Base-by-base conservation (phyloP, 371 early-diverging fungal species). In the Thermomucor indicae-seudaticae region DNA sequence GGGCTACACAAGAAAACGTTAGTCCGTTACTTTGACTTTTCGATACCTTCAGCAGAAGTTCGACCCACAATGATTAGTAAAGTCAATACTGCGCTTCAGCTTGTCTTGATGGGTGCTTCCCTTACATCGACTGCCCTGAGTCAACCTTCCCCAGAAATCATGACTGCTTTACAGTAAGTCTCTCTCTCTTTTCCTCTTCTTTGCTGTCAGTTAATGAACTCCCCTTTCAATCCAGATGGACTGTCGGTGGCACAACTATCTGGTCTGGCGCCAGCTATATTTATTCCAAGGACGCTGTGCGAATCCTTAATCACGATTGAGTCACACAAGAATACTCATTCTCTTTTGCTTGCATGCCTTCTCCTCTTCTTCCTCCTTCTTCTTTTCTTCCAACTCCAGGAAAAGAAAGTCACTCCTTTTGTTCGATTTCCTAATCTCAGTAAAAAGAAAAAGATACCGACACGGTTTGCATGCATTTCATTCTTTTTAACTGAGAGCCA, bases 1-100 rank as follows among this genome's bases (percentile, higher is more conserved):
- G 30, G 37, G 37, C 37, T 37, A 14, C 47, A 29, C 39, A 59
- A 87, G 84, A 95, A 91, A 81, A 93, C 96, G 3, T 63, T 88
- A 37, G 49, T 53, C 4, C 79, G 94, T 17, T 97, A 92, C 60
- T 96, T 86, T 75, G 93, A 97, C 61, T 76, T 91, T 7, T 80
- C 92, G 5, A 85, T 95, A 25, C 92, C 95, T 6, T 91, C 95
- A 2, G 93, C 92, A 1, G 93, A 95, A 65, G 93, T 97, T 6
- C 72, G 72, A 8, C 96, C 97, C 7, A 92, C 93, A 0, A 59
- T 70, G 48, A 87, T 96, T 39, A 91, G 92, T 70, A 96, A 96
- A 67, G 42, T 85, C 51, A 97, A 97, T 56, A 97, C 97, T 4
- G 86, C 82, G n/a, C 63, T 96, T 8, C 97, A 97, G 63, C 69